These are phyloP conservation scores for Voacanga thouarsii DNA, from an alignment of 257 asterid genomes.

Conservation along the genomic window DNA sequence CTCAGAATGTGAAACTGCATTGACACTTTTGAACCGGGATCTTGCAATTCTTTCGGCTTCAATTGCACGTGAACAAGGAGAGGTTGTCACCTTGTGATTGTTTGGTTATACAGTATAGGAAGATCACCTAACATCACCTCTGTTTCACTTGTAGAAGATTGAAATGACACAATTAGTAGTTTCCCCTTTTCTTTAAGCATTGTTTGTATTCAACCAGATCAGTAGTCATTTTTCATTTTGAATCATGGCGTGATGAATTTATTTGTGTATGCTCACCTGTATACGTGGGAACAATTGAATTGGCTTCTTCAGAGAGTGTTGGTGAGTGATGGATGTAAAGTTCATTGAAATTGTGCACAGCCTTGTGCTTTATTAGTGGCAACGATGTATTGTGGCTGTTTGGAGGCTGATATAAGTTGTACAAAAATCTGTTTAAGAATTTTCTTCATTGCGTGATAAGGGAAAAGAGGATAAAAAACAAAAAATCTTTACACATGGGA, in stretches of 20 bases:
- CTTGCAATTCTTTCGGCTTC: slow-evolving; percentile 91
- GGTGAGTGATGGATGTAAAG: slow-evolving; percentile 1
- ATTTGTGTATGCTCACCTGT: background rate
- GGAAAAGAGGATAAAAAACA: background rate
- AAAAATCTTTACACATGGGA: background rate
- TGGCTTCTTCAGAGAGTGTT: background rate
- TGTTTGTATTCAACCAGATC: background rate
- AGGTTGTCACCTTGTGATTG: slow-evolving; percentile 35
- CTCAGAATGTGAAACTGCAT: slow-evolving; percentile 83
- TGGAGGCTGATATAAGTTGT: background rate
- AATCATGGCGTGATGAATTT: background rate
- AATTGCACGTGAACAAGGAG: slow-evolving; percentile 82
- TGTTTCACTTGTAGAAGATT: background rate
- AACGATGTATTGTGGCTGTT: background rate
- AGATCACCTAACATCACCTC: background rate
- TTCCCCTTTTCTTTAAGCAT: background rate
- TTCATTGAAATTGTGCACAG: background rate
- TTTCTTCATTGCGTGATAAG: background rate
- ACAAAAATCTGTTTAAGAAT: no score
- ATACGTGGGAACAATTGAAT: background rate
- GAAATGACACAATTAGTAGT: background rate
- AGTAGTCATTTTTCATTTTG: slow-evolving; percentile 7
- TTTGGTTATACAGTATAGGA: background rate
- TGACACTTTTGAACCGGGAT: slow-evolving; percentile 83
- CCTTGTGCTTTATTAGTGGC: background rate